Base-by-base conservation (phyloP, 2,329 filamentous ascomycete genomes). In the Penicillium sp. region DNA sequence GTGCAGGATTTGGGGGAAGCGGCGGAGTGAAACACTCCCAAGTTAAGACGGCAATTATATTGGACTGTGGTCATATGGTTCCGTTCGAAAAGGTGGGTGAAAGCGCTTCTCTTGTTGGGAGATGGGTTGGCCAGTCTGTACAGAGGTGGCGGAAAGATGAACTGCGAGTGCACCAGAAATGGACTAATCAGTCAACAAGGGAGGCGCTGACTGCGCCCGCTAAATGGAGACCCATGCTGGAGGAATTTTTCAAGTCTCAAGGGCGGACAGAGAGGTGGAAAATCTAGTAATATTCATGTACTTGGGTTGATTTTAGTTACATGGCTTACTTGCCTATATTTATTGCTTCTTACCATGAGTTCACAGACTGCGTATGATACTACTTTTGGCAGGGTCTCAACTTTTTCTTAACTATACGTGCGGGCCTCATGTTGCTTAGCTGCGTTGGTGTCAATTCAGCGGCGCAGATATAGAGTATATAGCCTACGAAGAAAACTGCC, bases 1-100 rank as follows among this genome's bases (percentile, higher is more conserved):
- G 68, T 1, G 56, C 59, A 0, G 65, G 63, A 0, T 38, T 61
- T 4, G 68, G 67, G 6, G 68, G 68, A 2, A 70, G 58, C 49
- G 67, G 68, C 6, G 67, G 67, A 4, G 54, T 57, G 7, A 31
- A 42, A 17, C 13, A 8, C 15, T n/a, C 23, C 12, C 38, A 38
- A 31, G 49, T 33, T 15, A 33, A 41, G 12, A 9, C 6, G 4
- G 27, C 41, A 25, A 10, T 21, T 19, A 12, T 51, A 12, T 12
- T 7, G 17, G 19, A 42, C 3, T 25, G 37, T 29, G 49, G 49
- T 21, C 49, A 51, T 38, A 41, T 27, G 38, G 2, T 51, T 9
- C 49, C 49, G 2, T 27, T 41, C 2, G 49, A 51, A 33, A 42
- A 33, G 12, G n/a, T 23, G 25, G 8, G 12, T 9, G 25, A 42